phyloP scores from a whole-genome alignment of 2,329 filamentous ascomycete genomes.

The Diplodia mutila region DNA sequence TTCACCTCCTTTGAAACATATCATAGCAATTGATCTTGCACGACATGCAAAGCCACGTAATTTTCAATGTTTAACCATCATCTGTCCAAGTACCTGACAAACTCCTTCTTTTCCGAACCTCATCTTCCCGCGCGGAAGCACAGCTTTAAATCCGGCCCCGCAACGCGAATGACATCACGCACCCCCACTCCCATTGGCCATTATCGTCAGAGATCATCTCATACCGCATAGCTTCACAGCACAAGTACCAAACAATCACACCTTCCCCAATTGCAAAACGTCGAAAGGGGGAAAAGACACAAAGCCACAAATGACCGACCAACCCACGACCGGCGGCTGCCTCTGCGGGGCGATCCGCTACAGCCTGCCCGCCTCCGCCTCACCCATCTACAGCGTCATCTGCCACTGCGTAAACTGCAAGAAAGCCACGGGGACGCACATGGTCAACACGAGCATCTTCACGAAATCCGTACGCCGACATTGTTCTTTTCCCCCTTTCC shows the following conservation, averaged over 20 bases:
- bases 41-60: no score
- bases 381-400: conserved; percentile 23
- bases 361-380: neutral
- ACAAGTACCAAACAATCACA: neutral
- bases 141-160: neutral
- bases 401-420: conserved; percentile 25
- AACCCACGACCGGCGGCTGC: conserved; percentile 6
- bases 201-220: neutral
- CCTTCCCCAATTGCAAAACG: neutral
- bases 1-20: no score
- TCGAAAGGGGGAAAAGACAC: no score
- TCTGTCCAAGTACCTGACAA: neutral
- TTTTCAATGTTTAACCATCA: no score
- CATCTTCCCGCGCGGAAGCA: neutral
- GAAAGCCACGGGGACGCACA: neutral
- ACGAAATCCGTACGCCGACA: neutral
- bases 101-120: neutral
- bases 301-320: neutral
- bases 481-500: neutral
- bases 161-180: neutral
- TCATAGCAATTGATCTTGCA: no score
- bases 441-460: conserved; percentile 7
- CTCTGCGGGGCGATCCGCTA: conserved; percentile 14
- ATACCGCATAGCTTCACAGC: neutral
- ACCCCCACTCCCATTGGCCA: neutral